These are phyloP conservation scores for Boehmeria nivea DNA, from an alignment of 306 rosid genomes.

Conservation along the genomic window DNA sequence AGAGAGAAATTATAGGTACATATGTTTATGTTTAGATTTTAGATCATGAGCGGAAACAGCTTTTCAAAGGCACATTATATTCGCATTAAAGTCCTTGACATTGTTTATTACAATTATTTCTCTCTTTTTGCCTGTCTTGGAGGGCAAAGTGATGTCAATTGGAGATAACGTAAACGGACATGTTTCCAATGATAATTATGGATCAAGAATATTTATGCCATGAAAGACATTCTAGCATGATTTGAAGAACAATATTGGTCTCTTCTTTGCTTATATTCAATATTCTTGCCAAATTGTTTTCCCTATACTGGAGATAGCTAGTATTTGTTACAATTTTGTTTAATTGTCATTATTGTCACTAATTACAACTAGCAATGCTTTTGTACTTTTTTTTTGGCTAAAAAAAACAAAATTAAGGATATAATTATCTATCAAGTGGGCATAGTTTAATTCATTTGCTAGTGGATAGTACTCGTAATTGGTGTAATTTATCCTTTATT, in stretches of 20 bases:
- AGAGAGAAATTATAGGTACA: neutral
- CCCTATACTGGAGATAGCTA: neutral
- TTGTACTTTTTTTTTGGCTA: neutral
- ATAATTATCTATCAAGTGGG: neutral
- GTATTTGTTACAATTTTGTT: neutral
- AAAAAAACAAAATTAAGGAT: neutral
- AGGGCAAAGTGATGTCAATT: neutral
- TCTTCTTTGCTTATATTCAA: no score
- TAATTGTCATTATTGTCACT: neutral
- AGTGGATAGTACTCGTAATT: neutral
- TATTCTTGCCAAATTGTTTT: neutral
- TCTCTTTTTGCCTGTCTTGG: neutral
- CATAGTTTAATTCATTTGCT: neutral
- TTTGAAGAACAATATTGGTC: no score
- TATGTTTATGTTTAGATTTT: neutral
- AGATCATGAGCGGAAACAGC: neutral
- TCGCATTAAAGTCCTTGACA: neutral
- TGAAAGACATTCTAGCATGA: no score
- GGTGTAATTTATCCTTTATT: neutral
- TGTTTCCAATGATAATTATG: neutral
- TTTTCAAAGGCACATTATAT: neutral
- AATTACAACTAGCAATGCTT: neutral
- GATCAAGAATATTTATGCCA: neutral
- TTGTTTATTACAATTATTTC: neutral
- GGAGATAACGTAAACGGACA: neutral